Percentiles rank a stretch among this genome's conserved stretches.
phyloP scores from a whole-genome alignment of 306 rosid species.

The Arachis hypogaea region DNA sequence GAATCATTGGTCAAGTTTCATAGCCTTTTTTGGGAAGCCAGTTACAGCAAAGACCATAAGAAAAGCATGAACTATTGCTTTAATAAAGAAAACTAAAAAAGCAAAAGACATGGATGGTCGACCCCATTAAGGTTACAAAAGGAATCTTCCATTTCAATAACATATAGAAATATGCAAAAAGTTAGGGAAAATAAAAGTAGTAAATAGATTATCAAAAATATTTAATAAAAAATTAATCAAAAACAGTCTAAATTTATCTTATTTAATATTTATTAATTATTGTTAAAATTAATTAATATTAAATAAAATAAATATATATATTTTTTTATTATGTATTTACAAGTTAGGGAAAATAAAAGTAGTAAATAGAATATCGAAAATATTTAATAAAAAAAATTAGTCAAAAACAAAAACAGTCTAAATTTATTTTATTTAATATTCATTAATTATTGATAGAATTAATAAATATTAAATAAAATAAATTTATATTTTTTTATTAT shows the following conservation, averaged over 20 bases:
- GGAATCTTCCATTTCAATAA: slow-evolving; percentile 49
- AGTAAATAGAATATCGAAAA: slow-evolving; percentile 24
- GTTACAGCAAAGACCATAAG: slow-evolving; percentile 39
- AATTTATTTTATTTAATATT: no score
- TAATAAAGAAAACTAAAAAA: slow-evolving; percentile 43
- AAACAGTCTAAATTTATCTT: no score
- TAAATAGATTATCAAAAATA: slow-evolving; percentile 16
- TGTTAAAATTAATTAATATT: no score
- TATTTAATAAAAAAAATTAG: no score
- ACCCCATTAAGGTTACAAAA: slow-evolving; percentile 50
- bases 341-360: slow-evolving; percentile 22
- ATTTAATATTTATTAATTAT: no score
- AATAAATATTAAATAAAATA: no score
- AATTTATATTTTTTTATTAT: neutral
- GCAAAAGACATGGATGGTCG: slow-evolving; percentile 33
- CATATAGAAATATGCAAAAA: slow-evolving; percentile 38
- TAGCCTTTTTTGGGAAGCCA: slow-evolving; percentile 31
- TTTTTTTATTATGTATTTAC: no score
- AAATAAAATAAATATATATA: no score
- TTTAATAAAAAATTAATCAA: no score
- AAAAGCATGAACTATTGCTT: slow-evolving; percentile 42
- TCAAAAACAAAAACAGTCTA: no score
- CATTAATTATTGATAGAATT: no score
- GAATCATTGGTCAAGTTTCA: neutral
- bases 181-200: slow-evolving; percentile 8